A percentile compares a stretch with the other conserved stretches of the same genome.
Evolutionary conservation across 192 early-diverging fungal species (phyloP).

Genomic region (Backusella circina): DNA sequence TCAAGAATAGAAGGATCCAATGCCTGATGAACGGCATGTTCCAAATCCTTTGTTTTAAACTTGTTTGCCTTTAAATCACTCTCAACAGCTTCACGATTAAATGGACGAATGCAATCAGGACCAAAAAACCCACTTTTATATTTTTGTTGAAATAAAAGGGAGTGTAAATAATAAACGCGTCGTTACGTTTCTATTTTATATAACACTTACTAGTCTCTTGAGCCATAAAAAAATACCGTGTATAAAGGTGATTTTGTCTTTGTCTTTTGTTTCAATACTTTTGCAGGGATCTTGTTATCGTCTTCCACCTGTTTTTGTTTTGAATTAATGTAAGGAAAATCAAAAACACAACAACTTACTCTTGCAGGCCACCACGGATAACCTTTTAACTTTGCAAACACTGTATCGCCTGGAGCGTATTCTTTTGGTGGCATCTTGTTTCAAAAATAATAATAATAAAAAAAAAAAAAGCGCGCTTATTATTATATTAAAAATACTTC

Average conservation of each 20-base stretch:
- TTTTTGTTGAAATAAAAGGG: neutral
- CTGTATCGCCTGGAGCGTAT: constrained; percentile 46
- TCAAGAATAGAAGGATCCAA: constrained; percentile 23
- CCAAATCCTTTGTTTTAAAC: constrained; percentile 36
- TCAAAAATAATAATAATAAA: no score
- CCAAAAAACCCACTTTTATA: constrained; percentile 38
- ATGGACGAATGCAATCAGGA: constrained; percentile 32
- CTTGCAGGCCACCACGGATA: constrained; percentile 62
- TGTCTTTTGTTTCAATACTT: constrained; percentile 34
- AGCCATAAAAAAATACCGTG: constrained; percentile 40
- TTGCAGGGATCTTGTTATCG: constrained; percentile 30
- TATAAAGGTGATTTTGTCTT: constrained; percentile 32
- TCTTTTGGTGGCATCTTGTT: constrained; percentile 9
- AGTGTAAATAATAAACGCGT: neutral
- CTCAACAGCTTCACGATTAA: constrained; percentile 24
- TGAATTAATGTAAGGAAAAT: neutral
- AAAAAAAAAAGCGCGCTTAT: no score
- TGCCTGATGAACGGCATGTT: constrained; percentile 28
- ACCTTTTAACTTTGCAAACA: constrained; percentile 58
- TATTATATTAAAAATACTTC: no score
- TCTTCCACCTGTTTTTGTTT: constrained; percentile 29
- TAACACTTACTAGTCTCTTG: constrained; percentile 44
- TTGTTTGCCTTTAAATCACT: constrained; percentile 35
- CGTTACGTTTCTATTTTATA: neutral
- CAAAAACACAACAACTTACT: constrained; percentile 30